Conservation (phyloP, 805 yeast species). For the Cyberlindnera veronae region DNA sequence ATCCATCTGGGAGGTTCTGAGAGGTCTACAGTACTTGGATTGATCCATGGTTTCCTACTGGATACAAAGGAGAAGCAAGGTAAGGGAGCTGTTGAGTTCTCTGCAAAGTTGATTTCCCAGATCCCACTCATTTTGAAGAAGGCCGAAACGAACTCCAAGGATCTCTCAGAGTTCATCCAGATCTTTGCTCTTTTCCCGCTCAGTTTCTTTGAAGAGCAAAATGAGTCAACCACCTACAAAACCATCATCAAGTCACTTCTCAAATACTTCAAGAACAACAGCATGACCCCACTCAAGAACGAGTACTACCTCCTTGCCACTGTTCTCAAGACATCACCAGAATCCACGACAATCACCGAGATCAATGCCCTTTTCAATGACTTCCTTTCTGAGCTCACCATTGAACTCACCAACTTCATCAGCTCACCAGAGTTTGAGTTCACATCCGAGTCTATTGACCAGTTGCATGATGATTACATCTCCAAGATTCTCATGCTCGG, state of each 20-base stretch:
- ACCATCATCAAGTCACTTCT: slow-evolving; percentile 9
- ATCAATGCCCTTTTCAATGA: slow-evolving; percentile 8
- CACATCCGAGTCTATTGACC: slow-evolving; percentile 7
- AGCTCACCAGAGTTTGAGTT: slow-evolving; percentile 12
- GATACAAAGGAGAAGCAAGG: slow-evolving; percentile 6
- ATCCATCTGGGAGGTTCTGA: slow-evolving; percentile 28
- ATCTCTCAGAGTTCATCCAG: slow-evolving; percentile 16
- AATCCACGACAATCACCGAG: slow-evolving; percentile 12
- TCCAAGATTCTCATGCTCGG: slow-evolving; percentile 22
- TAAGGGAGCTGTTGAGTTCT: slow-evolving; percentile 9
- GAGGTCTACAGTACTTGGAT: slow-evolving; percentile 32
- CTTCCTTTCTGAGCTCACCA: slow-evolving; percentile 13
- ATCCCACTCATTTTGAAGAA: slow-evolving; percentile 15
- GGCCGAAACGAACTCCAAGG: slow-evolving; percentile 12
- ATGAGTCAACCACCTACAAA: slow-evolving; percentile 15
- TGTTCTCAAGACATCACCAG: slow-evolving; percentile 1
- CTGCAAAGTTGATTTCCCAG: slow-evolving; percentile 6
- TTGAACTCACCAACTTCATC: slow-evolving; percentile 17
- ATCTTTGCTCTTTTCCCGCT: slow-evolving; percentile 17
- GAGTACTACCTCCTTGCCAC: slow-evolving; percentile 14
- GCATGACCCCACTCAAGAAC: slow-evolving; percentile 8
- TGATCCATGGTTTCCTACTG: slow-evolving; percentile 38
- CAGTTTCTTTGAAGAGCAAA: slow-evolving; percentile 23
- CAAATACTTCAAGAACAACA: slow-evolving; percentile 22
- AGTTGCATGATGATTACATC: slow-evolving; percentile 19